Conservation (phyloP, 2,329 filamentous ascomycete species). For the Colletotrichum tabaci region DNA sequence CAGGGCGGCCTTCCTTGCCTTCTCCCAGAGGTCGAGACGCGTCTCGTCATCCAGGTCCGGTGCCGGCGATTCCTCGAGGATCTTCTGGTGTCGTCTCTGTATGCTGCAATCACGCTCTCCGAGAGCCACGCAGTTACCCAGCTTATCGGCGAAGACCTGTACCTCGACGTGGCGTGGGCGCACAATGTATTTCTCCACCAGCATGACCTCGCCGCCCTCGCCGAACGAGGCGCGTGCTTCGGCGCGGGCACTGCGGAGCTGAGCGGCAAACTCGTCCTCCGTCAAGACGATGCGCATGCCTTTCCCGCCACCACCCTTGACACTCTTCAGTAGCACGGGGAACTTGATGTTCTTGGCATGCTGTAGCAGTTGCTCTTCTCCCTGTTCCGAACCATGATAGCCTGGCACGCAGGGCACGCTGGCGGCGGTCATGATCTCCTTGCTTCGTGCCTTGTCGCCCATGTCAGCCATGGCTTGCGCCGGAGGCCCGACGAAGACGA, state of each 20-base stretch:
- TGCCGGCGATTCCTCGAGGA: slow-evolving; percentile 90
- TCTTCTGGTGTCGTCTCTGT: slow-evolving; percentile 90
- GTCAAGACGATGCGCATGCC: slow-evolving; percentile 83
- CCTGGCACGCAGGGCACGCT: slow-evolving; percentile 96
- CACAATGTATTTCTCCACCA: slow-evolving; percentile 87
- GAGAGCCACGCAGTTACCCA: slow-evolving; percentile 84
- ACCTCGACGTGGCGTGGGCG: slow-evolving; percentile 90
- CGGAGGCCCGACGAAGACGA: slow-evolving; percentile 95
- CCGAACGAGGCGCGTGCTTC: slow-evolving; percentile 86
- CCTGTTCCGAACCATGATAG: slow-evolving; percentile 91
- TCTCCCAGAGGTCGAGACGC: slow-evolving; percentile 74
- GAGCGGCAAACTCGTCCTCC: slow-evolving; percentile 77
- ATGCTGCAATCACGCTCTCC: slow-evolving; percentile 92
- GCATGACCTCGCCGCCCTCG: slow-evolving; percentile 82
- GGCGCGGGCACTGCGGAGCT: slow-evolving; percentile 80
- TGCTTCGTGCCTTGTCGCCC: slow-evolving; percentile 93
- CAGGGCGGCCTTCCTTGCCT: slow-evolving; percentile 76
- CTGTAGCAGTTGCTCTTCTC: slow-evolving; percentile 70
- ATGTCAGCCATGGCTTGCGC: slow-evolving; percentile 86
- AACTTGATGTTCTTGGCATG: slow-evolving; percentile 81
- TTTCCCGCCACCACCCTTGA: slow-evolving; percentile 86
- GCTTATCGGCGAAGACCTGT: slow-evolving; percentile 88
- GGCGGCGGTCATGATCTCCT: slow-evolving; percentile 97
- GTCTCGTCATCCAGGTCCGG: slow-evolving; percentile 74
- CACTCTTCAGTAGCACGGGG: slow-evolving; percentile 84